Evolutionary conservation across 2,329 filamentous ascomycete genomes (phyloP).

Genomic region (Penicillium sp.): DNA sequence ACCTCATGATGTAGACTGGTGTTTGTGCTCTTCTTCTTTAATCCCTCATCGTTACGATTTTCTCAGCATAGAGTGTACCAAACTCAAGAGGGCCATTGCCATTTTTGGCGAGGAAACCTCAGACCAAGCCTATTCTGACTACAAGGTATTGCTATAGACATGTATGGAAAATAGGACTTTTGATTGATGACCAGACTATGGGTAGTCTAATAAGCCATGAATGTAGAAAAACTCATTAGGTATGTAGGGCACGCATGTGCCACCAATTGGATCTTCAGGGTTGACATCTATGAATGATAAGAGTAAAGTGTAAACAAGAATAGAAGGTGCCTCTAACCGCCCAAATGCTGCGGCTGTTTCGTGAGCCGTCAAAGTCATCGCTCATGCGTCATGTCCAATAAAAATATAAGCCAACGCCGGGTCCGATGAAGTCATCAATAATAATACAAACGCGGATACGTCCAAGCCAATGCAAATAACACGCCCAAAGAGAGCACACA

Average conservation of each 20-base stretch:
- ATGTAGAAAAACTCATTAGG: background rate
- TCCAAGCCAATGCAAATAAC: conserved; percentile 24
- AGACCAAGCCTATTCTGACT: background rate
- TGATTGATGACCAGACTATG: background rate
- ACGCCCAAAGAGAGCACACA: conserved; percentile 28
- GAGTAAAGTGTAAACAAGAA: conserved; percentile 11
- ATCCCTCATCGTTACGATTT: background rate
- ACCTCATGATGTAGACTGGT: background rate
- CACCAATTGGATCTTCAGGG: background rate
- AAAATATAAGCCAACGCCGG: conserved; percentile 20
- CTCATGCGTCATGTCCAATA: conserved; percentile 10
- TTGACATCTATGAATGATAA: background rate
- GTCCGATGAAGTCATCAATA: conserved; percentile 23
- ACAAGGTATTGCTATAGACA: background rate
- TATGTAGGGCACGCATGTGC: background rate
- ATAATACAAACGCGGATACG: conserved; percentile 17
- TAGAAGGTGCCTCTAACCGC: conserved; percentile 7
- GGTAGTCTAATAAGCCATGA: background rate
- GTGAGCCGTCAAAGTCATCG: conserved; percentile 9
- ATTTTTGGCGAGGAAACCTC: background rate
- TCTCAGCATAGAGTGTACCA: background rate
- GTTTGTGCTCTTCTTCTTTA: background rate
- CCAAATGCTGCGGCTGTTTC: conserved; percentile 19
- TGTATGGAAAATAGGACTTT: background rate
- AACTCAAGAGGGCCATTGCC: too few species aligned